phyloP scores from a whole-genome alignment of 768 basidiomycete species.

The Lyophyllum atratum region DNA sequence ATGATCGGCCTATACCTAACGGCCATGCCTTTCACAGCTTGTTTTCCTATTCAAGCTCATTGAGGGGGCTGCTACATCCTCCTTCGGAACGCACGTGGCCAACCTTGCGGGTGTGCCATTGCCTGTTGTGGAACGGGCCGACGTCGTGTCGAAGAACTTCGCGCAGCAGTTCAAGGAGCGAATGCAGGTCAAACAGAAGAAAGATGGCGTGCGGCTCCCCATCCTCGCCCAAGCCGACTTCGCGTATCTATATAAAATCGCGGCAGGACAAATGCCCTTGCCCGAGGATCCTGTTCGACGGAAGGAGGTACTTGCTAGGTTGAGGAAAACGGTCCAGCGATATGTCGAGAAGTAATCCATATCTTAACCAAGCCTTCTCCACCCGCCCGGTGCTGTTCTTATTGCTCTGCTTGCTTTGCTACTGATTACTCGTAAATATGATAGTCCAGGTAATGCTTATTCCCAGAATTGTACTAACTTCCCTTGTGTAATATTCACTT shows the following conservation, averaged over 20 bases:
- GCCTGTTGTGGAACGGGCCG: slow-evolving; percentile 86
- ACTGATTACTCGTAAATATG: neutral
- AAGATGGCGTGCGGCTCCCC: slow-evolving; percentile 60
- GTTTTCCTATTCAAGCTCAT: slow-evolving; percentile 95
- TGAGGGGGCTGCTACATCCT: slow-evolving; percentile 81
- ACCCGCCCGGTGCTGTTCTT: neutral
- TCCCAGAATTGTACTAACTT: neutral
- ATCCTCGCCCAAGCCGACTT: slow-evolving; percentile 90
- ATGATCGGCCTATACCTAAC: neutral
- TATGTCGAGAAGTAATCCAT: slow-evolving; percentile 19
- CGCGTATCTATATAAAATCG: slow-evolving; percentile 70
- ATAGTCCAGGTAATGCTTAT: neutral
- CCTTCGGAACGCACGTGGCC: slow-evolving; percentile 94
- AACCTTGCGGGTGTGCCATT: slow-evolving; percentile 90
- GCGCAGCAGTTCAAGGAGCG: slow-evolving; percentile 85
- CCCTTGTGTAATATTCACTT: neutral
- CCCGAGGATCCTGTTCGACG: slow-evolving; percentile 55
- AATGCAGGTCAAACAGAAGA: slow-evolving; percentile 63
- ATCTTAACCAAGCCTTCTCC: neutral
- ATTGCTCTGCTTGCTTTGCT: neutral
- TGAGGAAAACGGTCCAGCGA: slow-evolving; percentile 43
- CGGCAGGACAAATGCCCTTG: slow-evolving; percentile 50
- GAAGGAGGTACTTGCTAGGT: slow-evolving; percentile 51
- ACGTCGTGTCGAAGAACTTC: slow-evolving; percentile 83
- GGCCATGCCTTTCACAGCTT: slow-evolving; percentile 49